Evolutionary conservation across 106 monocot genomes (phyloP).

Genomic region (Dactylorhiza incarnata): DNA sequence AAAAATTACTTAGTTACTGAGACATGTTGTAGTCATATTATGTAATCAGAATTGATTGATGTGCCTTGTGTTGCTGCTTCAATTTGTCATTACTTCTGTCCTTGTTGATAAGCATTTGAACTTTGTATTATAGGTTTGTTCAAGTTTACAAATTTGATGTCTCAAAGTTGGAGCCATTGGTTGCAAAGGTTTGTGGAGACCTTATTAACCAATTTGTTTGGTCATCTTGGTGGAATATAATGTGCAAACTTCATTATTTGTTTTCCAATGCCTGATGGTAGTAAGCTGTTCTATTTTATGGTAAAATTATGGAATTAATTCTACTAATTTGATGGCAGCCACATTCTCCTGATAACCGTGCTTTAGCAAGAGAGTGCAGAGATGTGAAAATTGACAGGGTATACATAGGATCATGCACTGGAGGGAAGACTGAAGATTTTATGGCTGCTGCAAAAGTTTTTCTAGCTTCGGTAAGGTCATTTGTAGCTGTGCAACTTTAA

Average conservation of each 20-base stretch:
- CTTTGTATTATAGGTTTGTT: conserved; percentile 12
- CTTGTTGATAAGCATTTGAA: neutral
- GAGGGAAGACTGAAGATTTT: conserved; percentile 88
- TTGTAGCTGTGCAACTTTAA: neutral
- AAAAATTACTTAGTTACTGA: too few species aligned
- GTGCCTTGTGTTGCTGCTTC: neutral
- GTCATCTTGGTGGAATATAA: neutral
- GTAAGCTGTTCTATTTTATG: neutral
- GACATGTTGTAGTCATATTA: too few species aligned
- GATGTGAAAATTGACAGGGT: conserved; percentile 91
- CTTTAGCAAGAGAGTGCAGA: conserved; percentile 84
- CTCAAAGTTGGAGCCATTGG: conserved; percentile 67
- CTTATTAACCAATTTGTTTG: neutral
- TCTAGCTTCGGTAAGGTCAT: conserved; percentile 54
- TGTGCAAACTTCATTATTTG: neutral
- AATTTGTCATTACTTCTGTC: neutral
- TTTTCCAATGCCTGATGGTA: neutral
- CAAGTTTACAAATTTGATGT: conserved; percentile 61
- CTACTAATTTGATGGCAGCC: conserved; percentile 34
- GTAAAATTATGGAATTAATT: neutral
- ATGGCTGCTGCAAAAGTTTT: conserved; percentile 74
- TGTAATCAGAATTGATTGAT: too few species aligned
- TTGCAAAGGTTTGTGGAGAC: conserved; percentile 47
- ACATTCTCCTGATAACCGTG: conserved; percentile 94
- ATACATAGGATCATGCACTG: conserved; percentile 90